Evolutionary conservation across 306 rosid genomes (phyloP).

Genomic region (Oemleria cerasiformis): DNA sequence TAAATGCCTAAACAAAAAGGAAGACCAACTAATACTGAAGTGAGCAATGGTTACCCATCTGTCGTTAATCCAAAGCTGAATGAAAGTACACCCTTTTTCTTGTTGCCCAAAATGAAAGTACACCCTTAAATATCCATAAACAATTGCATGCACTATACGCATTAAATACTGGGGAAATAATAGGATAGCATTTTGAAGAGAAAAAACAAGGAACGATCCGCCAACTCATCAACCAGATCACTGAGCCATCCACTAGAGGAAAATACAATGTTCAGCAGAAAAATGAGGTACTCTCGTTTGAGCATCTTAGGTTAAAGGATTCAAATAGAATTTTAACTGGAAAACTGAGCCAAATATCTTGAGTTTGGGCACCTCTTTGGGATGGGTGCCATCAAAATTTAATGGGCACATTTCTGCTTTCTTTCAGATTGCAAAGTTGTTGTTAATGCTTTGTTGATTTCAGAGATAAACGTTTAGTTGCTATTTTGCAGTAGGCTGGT

Average conservation of each 20-base stretch:
- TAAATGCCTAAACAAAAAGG: neutral
- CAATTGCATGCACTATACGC: neutral
- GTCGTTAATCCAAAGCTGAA: neutral
- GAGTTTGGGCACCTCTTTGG: neutral
- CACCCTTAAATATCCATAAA: neutral
- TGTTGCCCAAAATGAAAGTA: no score
- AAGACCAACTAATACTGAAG: neutral
- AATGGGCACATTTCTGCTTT: neutral
- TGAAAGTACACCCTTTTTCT: neutral
- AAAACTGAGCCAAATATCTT: neutral
- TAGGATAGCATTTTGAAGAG: neutral
- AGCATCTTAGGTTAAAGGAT: neutral
- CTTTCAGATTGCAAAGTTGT: neutral
- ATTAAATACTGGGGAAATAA: neutral
- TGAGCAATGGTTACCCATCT: neutral
- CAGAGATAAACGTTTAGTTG: neutral
- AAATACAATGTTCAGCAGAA: neutral
- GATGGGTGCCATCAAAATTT: neutral
- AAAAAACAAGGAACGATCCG: neutral
- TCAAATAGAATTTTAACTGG: neutral
- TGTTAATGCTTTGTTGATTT: neutral
- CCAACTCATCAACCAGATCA: neutral
- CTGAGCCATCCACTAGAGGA: neutral
- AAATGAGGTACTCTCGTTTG: no score
- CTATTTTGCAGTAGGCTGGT: neutral